Evolutionary conservation across 2,329 filamentous ascomycete species (phyloP).

Genomic region (Diaporthe capsici): DNA sequence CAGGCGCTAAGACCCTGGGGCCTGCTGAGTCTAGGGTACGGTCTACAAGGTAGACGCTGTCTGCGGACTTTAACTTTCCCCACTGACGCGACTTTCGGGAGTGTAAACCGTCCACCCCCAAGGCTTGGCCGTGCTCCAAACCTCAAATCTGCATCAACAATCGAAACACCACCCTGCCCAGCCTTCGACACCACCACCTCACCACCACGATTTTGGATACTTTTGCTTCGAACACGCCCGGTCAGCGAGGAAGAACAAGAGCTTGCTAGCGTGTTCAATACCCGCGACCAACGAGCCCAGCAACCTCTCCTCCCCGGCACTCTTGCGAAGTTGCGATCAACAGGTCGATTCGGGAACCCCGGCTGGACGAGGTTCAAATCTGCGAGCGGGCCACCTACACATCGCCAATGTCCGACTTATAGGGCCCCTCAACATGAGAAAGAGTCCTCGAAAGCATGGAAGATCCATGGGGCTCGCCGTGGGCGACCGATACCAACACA

Average conservation of each 20-base stretch:
- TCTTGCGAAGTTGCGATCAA: constrained; percentile 26
- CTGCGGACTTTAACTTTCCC: constrained; percentile 21
- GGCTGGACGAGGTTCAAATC: constrained; percentile 21
- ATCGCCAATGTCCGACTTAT: constrained; percentile 37
- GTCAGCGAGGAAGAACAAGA: not conserved
- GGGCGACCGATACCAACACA: constrained; percentile 56
- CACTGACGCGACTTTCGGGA: constrained; percentile 21
- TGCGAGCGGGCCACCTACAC: constrained; percentile 36
- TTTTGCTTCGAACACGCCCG: not conserved
- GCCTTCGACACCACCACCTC: not conserved
- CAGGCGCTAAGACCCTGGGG: not conserved
- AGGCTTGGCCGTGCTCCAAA: constrained; percentile 29
- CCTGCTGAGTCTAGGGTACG: not conserved
- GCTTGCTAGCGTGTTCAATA: not conserved
- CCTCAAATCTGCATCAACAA: constrained; percentile 28
- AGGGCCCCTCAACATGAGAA: constrained; percentile 43
- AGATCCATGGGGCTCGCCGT: constrained; percentile 75
- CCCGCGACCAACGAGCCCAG: not conserved
- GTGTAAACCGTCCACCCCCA: constrained; percentile 8
- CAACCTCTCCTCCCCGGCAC: not conserved
- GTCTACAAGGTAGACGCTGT: not conserved
- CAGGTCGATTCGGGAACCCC: constrained; percentile 13
- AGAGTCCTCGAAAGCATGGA: constrained; percentile 63
- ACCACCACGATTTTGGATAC: constrained; percentile 14
- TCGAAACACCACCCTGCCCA: constrained; percentile 32